Evolutionary conservation across 2,329 filamentous ascomycete genomes (phyloP).

Genomic region (Coleophoma cylindrospora): DNA sequence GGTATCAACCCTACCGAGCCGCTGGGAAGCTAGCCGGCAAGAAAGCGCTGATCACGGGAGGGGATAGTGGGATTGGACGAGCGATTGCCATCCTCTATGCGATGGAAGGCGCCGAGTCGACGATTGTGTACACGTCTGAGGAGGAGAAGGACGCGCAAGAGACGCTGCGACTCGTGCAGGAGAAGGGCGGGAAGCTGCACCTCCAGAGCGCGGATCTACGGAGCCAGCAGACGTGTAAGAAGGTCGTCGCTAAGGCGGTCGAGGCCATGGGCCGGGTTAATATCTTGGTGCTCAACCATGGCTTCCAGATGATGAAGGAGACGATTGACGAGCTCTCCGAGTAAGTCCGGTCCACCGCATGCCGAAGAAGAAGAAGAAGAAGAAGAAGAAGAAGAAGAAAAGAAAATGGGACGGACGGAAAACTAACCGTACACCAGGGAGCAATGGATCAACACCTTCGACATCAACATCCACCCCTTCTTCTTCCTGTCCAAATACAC

Average conservation of each 20-base stretch:
- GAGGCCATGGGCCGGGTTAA: constrained; percentile 65
- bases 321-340: constrained; percentile 68
- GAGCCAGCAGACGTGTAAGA: constrained; percentile 62
- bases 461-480: constrained; percentile 78
- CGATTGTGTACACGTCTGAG: constrained; percentile 69
- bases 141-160: constrained; percentile 74
- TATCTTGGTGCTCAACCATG: constrained; percentile 71
- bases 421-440: constrained; percentile 41
- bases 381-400: no score
- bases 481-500: constrained; percentile 78
- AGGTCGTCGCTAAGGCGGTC: constrained; percentile 61
- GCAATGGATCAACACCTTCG: constrained; percentile 75
- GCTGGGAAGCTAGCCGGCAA: constrained; percentile 72
- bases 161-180: constrained; percentile 66
- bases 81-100: constrained; percentile 73
- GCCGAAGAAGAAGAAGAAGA: no score
- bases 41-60: constrained; percentile 75
- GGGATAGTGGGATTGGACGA: constrained; percentile 74
- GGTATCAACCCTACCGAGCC: constrained; percentile 66
- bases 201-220: constrained; percentile 61
- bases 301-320: constrained; percentile 68
- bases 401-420: not conserved
- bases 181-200: constrained; percentile 60
- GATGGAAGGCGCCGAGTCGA: constrained; percentile 71
- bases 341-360: constrained; percentile 35